These are phyloP conservation scores for Tricharina praecox DNA, from an alignment of 495 filamentous ascomycete species.

Conservation along the genomic window DNA sequence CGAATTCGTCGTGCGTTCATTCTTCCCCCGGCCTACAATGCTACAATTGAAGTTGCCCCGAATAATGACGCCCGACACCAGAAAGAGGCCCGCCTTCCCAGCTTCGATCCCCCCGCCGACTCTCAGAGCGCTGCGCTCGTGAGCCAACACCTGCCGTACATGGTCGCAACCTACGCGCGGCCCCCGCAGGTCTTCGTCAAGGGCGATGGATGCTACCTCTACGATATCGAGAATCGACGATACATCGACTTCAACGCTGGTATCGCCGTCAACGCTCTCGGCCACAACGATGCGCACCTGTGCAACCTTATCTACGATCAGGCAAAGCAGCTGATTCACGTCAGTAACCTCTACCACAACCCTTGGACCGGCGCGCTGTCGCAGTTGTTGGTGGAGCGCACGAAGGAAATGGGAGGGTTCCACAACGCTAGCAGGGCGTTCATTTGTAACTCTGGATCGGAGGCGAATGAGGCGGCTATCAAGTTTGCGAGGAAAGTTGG, in stretches of 20 bases:
- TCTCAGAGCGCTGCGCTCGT: conserved; percentile 61
- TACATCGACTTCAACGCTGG: conserved; percentile 92
- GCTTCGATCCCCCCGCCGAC: conserved; percentile 61
- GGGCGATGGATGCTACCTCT: conserved; percentile 71
- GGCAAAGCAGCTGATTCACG: conserved; percentile 67
- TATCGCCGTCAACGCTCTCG: conserved; percentile 86
- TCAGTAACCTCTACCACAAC: conserved; percentile 92
- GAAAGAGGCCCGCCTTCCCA: conserved; percentile 49
- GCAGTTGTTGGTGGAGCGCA: conserved; percentile 65
- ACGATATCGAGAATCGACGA: conserved; percentile 70
- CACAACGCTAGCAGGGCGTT: conserved; percentile 66
- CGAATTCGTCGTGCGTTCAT: conserved; percentile 11
- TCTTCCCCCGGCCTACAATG: background rate
- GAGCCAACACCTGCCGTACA: conserved; percentile 55
- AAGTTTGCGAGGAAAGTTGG: conserved; percentile 92
- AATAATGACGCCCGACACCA: conserved; percentile 26
- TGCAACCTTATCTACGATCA: conserved; percentile 55
- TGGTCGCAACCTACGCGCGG: conserved; percentile 89
- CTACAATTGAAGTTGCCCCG: too few species aligned
- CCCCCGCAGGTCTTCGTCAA: conserved; percentile 79
- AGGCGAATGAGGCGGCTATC: conserved; percentile 94
- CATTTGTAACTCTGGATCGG: conserved; percentile 83
- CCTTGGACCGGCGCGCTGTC: conserved; percentile 79
- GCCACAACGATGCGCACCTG: conserved; percentile 64
- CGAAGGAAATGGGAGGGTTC: conserved; percentile 59